Conservation (phyloP, 1,284 basidiomycete genomes). For the Puccinia horiana region DNA sequence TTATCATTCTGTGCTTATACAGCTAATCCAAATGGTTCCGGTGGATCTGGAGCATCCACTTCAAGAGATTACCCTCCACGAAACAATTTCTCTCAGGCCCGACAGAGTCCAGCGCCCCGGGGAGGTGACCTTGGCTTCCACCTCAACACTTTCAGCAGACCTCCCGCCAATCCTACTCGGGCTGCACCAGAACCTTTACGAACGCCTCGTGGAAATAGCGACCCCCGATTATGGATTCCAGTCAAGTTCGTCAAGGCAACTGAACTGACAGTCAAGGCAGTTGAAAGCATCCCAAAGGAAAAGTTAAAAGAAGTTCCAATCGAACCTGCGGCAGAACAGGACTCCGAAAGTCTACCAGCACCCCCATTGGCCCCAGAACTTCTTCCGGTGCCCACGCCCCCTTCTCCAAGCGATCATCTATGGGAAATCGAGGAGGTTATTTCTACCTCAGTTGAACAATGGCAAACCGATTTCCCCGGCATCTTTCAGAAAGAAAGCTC, state of each 20-base stretch:
- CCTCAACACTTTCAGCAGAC: no score
- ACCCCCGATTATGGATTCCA: conserved; percentile 30
- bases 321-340: not conserved
- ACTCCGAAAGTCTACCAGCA: not conserved
- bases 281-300: not conserved
- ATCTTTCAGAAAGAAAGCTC: not conserved
- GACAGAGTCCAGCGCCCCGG: not conserved
- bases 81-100: not conserved
- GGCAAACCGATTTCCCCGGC: conserved; percentile 1
- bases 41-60: conserved; percentile 3
- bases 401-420: conserved; percentile 8
- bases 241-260: conserved; percentile 41
- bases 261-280: not conserved
- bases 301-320: not conserved
- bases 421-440: conserved; percentile 5
- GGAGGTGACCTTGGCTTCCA: conserved; percentile 16
- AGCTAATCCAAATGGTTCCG: not conserved
- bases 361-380: not conserved
- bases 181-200: not conserved
- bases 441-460: not conserved
- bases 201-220: conserved; percentile 9
- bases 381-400: not conserved
- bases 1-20: not conserved
- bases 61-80: conserved; percentile 13
- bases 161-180: not conserved